Evolutionary conservation across 2,329 filamentous ascomycete species (phyloP).

Genomic region (Graphilbum ipis-grandicollis): DNA sequence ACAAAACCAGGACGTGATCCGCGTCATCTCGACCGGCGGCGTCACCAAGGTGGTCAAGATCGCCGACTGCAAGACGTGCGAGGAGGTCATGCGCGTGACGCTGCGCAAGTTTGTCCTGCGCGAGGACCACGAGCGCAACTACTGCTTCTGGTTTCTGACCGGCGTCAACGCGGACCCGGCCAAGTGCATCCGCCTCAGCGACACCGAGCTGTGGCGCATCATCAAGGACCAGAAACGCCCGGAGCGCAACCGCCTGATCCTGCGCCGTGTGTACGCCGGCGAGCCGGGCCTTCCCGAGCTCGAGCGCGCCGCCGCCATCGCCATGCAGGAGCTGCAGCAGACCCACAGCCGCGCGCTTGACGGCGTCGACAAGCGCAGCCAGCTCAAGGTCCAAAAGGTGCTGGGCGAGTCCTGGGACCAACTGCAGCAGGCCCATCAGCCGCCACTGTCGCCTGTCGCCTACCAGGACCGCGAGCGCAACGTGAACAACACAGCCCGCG

Average conservation of each 20-base stretch:
- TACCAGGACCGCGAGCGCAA: conserved; percentile 53
- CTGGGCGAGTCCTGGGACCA: conserved; percentile 77
- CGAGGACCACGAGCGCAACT: conserved; percentile 83
- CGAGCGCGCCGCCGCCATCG: conserved; percentile 73
- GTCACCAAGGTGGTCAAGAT: conserved; percentile 90
- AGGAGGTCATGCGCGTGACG: conserved; percentile 83
- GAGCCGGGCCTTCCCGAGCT: conserved; percentile 80
- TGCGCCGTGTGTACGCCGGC: conserved; percentile 81
- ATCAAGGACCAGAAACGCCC: conserved; percentile 73
- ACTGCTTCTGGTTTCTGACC: conserved; percentile 88
- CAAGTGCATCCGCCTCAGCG: conserved; percentile 66
- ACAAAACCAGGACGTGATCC: conserved; percentile 72
- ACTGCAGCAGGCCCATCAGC: conserved; percentile 38
- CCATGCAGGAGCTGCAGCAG: conserved; percentile 69
- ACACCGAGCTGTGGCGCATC: conserved; percentile 78
- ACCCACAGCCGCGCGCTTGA: conserved; percentile 48
- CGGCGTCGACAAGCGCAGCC: conserved; percentile 55
- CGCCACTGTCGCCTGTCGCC: conserved; percentile 70
- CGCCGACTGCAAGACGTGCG: conserved; percentile 74
- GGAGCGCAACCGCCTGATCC: conserved; percentile 78
- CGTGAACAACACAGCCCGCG: conserved; percentile 38
- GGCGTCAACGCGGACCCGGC: conserved; percentile 69
- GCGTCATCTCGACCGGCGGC: conserved; percentile 82
- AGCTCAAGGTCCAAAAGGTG: conserved; percentile 75
- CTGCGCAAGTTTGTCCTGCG: conserved; percentile 75